Base-by-base conservation (phyloP, 192 early-diverging fungal genomes). In the Pilaira anomala region DNA sequence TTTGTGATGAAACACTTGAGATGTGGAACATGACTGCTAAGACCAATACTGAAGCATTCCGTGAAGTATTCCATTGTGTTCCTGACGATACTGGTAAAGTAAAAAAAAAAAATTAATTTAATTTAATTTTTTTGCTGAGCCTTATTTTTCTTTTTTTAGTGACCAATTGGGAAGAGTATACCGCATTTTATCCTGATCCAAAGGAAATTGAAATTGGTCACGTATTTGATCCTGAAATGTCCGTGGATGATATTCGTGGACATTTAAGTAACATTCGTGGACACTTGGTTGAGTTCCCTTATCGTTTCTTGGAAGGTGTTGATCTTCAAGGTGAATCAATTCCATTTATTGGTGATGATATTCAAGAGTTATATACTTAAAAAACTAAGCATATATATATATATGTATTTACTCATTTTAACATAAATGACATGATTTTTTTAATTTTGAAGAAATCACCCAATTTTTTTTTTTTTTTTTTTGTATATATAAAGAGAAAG, bases 11-110 rank as follows among this genome's bases (percentile, higher is more conserved):
- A 40, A 90, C 90, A 63, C 79, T 79, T 16, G 40, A 78, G 0
- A 51, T 80, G 40, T 96, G 93, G 93, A 76, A 68, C 44, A 30
- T 48, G 0, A 86, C 84, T 1, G 90, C 92, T 7, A 72, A 69
- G 1, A 68, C 26, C 1, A 96, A 96, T 75, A 90, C 88, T 19
- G 53, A 62, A 19, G 75, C 81, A 30, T 92, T 91, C 71, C 76
- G 93, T 25, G 82, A 90, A 18, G 87, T 94, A 8, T 95, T 95
- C 76, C 85, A 85, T 29, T 91, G 88, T 69, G 85, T 93, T 18
- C 93, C 93, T 14, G 92, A 95, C 61, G 86, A 94, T 51, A 89
- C 52, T 28, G 68, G 74, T 76, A 63, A 55, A 57, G n/a, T n/a
- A 18, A 41, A 30, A 58, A 55, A 36, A 44, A 44, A 49, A 48